These are phyloP conservation scores for Metarhizium humberi DNA, from an alignment of 2,329 filamentous ascomycete species.

Conservation along the genomic window DNA sequence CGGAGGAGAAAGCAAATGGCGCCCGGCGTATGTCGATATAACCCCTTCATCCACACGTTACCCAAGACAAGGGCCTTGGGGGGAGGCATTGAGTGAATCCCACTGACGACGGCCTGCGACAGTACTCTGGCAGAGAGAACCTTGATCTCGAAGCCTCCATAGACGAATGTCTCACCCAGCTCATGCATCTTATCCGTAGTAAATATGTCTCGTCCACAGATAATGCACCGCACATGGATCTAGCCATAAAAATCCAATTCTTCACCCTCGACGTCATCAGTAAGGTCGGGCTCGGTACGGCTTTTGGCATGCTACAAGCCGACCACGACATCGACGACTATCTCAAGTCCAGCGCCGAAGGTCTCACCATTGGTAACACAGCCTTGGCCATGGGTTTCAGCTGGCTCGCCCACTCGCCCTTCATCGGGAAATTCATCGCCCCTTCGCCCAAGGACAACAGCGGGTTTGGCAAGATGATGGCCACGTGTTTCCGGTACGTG, in stretches of 20 bases:
- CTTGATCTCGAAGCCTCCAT: constrained; percentile 38
- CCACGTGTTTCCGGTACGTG: constrained; percentile 16
- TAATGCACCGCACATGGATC: constrained; percentile 28
- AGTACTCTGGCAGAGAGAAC: constrained; percentile 50
- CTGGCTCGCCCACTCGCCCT: constrained; percentile 18
- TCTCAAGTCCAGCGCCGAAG: constrained; percentile 24
- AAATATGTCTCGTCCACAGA: constrained; percentile 30
- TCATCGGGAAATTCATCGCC: constrained; percentile 17
- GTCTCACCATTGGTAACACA: constrained; percentile 16
- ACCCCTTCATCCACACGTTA: background rate
- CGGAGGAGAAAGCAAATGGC: constrained; percentile 38
- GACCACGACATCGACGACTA: constrained; percentile 36
- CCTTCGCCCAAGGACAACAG: constrained; percentile 18
- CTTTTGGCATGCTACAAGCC: constrained; percentile 36
- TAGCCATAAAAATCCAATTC: constrained; percentile 37
- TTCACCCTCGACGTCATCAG: constrained; percentile 46
- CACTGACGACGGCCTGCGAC: background rate
- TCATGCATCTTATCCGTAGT: constrained; percentile 32
- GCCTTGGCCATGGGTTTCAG: constrained; percentile 18
- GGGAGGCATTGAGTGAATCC: background rate
- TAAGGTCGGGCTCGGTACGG: constrained; percentile 36
- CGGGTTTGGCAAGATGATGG: constrained; percentile 26
- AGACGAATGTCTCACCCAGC: constrained; percentile 34
- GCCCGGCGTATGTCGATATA: constrained; percentile 30
- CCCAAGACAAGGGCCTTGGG: background rate